phyloP scores from a whole-genome alignment of 345 rosid genomes.

The Melaleuca quinquenervia region DNA sequence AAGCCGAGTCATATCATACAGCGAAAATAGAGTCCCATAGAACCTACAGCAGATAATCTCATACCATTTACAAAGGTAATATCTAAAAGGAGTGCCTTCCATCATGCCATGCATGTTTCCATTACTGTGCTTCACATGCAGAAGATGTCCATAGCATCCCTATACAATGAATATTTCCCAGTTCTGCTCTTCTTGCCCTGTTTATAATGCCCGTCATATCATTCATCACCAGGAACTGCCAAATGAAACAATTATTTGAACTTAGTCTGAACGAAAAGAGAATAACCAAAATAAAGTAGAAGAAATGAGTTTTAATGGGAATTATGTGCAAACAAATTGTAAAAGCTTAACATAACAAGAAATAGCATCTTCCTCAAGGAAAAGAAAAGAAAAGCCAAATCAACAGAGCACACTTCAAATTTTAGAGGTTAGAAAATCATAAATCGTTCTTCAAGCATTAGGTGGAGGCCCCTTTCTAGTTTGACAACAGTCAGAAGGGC shows the following conservation, averaged over 20 bases:
- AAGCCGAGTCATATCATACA: background rate
- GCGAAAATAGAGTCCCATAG: background rate
- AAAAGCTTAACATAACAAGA: background rate
- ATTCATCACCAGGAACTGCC: background rate
- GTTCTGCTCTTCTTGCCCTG: background rate
- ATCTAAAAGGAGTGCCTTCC: background rate
- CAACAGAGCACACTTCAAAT: background rate
- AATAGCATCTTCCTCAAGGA: background rate
- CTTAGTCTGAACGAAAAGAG: background rate
- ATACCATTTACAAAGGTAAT: background rate
- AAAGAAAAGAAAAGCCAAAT: background rate
- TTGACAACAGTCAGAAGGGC: background rate
- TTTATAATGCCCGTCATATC: background rate
- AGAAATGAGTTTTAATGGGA: background rate
- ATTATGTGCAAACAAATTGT: background rate
- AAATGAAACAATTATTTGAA: background rate
- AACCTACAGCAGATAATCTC: background rate
- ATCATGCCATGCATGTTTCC: background rate
- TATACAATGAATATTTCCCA: background rate
- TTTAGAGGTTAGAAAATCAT: background rate
- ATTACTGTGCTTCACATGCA: background rate
- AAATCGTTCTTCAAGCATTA: background rate
- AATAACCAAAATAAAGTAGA: background rate
- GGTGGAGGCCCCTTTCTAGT: background rate
- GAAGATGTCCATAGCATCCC: background rate